A percentile compares a stretch with the other conserved stretches of the same genome.
Evolutionary conservation across 1,284 basidiomycete genomes (phyloP).

Genomic region (Clitocybe nebularis): DNA sequence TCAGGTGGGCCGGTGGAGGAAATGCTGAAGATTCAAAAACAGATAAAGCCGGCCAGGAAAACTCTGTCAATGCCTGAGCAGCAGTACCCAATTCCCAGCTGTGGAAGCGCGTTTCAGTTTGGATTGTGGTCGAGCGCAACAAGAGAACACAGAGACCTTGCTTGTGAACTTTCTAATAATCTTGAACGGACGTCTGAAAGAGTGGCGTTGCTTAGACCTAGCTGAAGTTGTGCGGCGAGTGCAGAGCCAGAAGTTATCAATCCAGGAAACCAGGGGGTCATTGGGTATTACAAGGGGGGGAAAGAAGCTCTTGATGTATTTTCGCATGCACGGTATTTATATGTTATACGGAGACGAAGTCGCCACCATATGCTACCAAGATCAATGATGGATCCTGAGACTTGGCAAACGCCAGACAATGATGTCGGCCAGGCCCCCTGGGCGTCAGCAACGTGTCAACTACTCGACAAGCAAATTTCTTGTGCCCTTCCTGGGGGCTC

Average conservation of each 20-base stretch:
- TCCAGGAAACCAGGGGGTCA: not conserved
- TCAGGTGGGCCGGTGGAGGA: conserved; percentile 31
- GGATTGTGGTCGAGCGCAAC: too few relatives aligned
- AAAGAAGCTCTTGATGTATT: not conserved
- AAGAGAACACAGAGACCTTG: too few relatives aligned
- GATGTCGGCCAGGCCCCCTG: too few relatives aligned
- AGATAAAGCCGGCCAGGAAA: conserved; percentile 49
- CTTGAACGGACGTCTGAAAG: conserved; percentile 24
- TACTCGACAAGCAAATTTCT: too few relatives aligned
- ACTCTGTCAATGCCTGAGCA: conserved; percentile 61
- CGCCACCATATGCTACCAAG: not conserved
- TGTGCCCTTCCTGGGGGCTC: too few relatives aligned
- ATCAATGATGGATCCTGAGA: conserved; percentile 1
- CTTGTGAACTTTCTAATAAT: conserved; percentile 22
- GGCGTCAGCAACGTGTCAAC: too few relatives aligned
- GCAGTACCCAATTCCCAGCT: conserved; percentile 72
- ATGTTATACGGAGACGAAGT: not conserved
- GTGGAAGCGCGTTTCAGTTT: not conserved
- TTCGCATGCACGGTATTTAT: not conserved
- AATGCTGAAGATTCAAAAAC: conserved; percentile 44
- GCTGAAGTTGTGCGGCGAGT: not conserved
- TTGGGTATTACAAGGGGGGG: not conserved
- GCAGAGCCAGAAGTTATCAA: not conserved
- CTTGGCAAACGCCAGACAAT: not conserved
- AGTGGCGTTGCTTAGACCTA: conserved; percentile 20